These are phyloP conservation scores for Aureobasidium uvarum DNA, from an alignment of 2,329 filamentous ascomycete species.

Conservation along the genomic window DNA sequence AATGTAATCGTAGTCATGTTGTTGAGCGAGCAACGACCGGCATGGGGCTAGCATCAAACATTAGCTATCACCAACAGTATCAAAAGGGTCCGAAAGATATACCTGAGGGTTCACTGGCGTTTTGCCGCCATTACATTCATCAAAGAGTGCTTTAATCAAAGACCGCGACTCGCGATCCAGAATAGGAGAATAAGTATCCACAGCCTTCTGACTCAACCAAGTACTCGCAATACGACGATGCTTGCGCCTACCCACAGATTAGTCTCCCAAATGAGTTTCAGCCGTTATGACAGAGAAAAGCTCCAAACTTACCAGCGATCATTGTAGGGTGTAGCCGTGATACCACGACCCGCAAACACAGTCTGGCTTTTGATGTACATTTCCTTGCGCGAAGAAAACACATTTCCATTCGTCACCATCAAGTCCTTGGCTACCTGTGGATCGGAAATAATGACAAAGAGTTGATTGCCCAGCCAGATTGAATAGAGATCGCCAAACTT, in stretches of 20 bases:
- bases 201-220: neutral
- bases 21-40: neutral
- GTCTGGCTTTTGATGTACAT: too few relatives aligned
- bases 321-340: neutral
- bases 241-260: neutral
- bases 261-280: too few relatives aligned
- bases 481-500: too few relatives aligned
- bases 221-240: neutral
- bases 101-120: neutral
- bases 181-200: neutral
- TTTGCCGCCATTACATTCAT: neutral
- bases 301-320: neutral
- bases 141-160: neutral
- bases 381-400: too few relatives aligned
- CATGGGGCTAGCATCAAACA: neutral
- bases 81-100: neutral
- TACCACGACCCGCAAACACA: too few relatives aligned
- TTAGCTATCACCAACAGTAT: neutral
- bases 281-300: too few relatives aligned
- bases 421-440: too few relatives aligned
- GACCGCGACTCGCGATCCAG: neutral
- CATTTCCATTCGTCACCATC: too few relatives aligned
- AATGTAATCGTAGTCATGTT: neutral
- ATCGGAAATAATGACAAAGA: too few relatives aligned
- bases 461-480: too few relatives aligned